Percentiles rank a stretch among this genome's conserved stretches.
Conservation (phyloP, 495 filamentous ascomycete genomes). For the Astrocystis sublimbata region DNA sequence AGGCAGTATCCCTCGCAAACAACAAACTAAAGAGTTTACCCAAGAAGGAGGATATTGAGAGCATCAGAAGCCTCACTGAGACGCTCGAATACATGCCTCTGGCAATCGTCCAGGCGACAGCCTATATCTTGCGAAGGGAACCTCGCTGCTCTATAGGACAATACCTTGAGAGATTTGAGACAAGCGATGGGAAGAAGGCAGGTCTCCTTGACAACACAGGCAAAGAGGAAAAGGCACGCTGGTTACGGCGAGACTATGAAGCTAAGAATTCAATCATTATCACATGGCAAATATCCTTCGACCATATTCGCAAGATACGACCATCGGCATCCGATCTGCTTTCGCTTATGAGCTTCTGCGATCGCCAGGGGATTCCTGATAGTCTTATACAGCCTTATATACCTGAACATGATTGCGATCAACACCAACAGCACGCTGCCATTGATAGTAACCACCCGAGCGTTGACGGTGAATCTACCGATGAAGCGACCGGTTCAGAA, state of each 20-base stretch:
- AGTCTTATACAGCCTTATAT: background rate
- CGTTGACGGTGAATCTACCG: background rate
- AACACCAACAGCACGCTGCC: constrained; percentile 1
- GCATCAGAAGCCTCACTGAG: constrained; percentile 24
- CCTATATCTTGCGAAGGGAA: constrained; percentile 39
- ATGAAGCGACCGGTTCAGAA: background rate
- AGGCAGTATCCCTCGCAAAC: constrained; percentile 41
- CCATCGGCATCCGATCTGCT: constrained; percentile 45
- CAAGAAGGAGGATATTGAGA: constrained; percentile 8
- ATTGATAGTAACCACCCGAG: background rate
- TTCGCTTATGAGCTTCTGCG: constrained; percentile 46
- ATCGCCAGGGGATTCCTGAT: constrained; percentile 43
- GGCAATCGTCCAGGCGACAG: constrained; percentile 48
- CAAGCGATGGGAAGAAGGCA: constrained; percentile 38
- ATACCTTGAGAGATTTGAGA: constrained; percentile 40
- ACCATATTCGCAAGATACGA: constrained; percentile 39
- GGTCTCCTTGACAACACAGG: constrained; percentile 40
- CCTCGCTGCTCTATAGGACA: constrained; percentile 31
- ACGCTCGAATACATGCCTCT: constrained; percentile 51
- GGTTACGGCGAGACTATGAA: constrained; percentile 39
- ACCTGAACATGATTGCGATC: background rate
- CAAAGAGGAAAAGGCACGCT: no score
- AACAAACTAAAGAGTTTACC: constrained; percentile 34
- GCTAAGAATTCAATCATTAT: constrained; percentile 42
- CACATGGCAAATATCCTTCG: constrained; percentile 44